Evolutionary conservation across 78 protist species (phyloP).

Genomic region (Dictyostelium brefeldianum): DNA sequence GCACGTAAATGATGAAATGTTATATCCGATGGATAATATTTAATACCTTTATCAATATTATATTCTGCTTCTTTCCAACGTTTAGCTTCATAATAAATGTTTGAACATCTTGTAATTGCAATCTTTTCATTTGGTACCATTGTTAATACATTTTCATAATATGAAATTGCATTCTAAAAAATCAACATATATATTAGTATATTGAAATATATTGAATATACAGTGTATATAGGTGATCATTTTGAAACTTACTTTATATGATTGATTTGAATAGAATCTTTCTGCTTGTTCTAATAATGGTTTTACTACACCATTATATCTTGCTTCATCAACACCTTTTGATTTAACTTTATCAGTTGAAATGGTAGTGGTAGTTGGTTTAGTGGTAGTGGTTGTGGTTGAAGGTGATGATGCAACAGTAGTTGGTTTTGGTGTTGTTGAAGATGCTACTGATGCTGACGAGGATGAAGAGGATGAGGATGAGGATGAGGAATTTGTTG

Average conservation of each 20-base stretch:
- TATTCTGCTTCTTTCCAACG: constrained; percentile 15
- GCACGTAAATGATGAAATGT: background rate
- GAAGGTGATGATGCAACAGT: background rate
- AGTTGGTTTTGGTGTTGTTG: background rate
- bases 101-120: constrained; percentile 15
- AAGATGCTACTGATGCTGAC: background rate
- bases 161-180: background rate
- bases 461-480: background rate
- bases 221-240: too few species aligned
- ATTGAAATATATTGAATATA: too few species aligned
- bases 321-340: constrained; percentile 45
- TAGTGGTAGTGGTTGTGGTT: background rate
- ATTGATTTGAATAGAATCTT: constrained; percentile 20
- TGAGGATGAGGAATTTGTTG: background rate
- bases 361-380: background rate
- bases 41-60: constrained; percentile 29
- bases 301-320: background rate
- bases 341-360: background rate
- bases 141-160: constrained; percentile 16
- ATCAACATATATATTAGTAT: background rate
- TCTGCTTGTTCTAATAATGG: constrained; percentile 33
- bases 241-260: constrained; percentile 9
- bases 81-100: constrained; percentile 59
- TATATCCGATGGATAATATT: constrained; percentile 34
- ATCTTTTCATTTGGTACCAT: constrained; percentile 40